Conservation (phyloP, 2,329 filamentous ascomycete species). For the Dactylellina drechsleri region DNA sequence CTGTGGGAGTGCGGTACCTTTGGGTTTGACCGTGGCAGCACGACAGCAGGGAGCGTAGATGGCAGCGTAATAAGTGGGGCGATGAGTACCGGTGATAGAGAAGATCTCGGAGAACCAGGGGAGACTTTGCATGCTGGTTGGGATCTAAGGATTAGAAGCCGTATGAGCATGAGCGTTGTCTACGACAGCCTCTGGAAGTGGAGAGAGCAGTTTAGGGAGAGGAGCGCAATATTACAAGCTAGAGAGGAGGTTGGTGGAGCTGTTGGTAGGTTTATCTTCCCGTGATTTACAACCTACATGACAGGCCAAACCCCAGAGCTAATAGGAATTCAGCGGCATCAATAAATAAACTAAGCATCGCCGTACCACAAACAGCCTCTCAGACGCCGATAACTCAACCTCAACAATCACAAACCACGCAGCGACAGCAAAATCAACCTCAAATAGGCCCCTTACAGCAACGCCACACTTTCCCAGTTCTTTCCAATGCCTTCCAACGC, state of each 20-base stretch:
- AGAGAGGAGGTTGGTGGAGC: slow-evolving; percentile 64
- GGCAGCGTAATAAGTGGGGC: slow-evolving; percentile 65
- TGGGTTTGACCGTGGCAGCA: slow-evolving; percentile 63
- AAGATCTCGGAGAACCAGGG: slow-evolving; percentile 38
- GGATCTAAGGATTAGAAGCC: slow-evolving; percentile 81
- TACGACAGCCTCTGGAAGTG: slow-evolving; percentile 88
- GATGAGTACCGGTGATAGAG: slow-evolving; percentile 29
- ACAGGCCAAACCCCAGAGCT: slow-evolving; percentile 4
- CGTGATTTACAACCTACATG: not conserved
- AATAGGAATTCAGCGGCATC: slow-evolving; percentile 12
- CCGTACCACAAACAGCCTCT: slow-evolving; percentile 22
- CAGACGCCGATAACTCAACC: slow-evolving; percentile 17
- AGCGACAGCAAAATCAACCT: slow-evolving; percentile 10
- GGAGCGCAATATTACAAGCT: slow-evolving; percentile 61
- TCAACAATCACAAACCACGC: slow-evolving; percentile 16
- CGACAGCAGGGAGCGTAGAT: slow-evolving; percentile 62
- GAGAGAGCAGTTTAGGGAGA: slow-evolving; percentile 73
- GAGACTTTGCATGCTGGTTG: slow-evolving; percentile 64
- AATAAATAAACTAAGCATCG: slow-evolving; percentile 33
- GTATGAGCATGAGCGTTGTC: slow-evolving; percentile 85
- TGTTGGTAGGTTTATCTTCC: slow-evolving; percentile 28
- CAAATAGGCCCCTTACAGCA: slow-evolving; percentile 27
- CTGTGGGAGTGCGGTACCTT: slow-evolving; percentile 79
- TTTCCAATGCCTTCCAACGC: slow-evolving; percentile 51
- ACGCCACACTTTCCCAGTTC: slow-evolving; percentile 45